phyloP scores from a whole-genome alignment of 73 alveolate species.

The Tetrahymena malaccensis region DNA sequence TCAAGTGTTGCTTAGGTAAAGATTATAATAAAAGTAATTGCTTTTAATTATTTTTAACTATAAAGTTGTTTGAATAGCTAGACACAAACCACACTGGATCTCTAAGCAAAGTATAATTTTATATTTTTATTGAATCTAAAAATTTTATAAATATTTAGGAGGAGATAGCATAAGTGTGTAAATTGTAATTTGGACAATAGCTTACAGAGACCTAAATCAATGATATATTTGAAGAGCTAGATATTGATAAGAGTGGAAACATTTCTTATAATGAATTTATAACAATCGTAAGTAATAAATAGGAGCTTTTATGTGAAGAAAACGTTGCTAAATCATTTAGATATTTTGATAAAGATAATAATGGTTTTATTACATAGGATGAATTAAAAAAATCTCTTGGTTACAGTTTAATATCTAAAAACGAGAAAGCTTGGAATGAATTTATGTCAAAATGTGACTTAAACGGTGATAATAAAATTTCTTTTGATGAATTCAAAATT shows the following conservation, averaged over 20 bases:
- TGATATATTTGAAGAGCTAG: background rate
- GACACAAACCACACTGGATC: background rate
- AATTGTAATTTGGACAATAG: background rate
- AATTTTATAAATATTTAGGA: background rate
- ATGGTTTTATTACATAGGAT: background rate
- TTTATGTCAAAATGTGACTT: background rate
- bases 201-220: background rate
- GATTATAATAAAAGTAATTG: background rate
- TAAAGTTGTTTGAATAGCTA: background rate
- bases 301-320: background rate
- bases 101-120: background rate
- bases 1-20: background rate
- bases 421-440: background rate
- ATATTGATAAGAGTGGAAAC: background rate
- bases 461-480: background rate
- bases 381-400: background rate
- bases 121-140: background rate
- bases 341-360: background rate
- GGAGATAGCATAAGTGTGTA: background rate
- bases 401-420: background rate
- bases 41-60: background rate
- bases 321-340: background rate
- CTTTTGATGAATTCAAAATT: background rate
- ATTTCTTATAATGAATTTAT: background rate
- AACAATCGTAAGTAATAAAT: background rate